These are phyloP conservation scores for Pseudogymnoascus sp. DNA, from an alignment of 2,329 filamentous ascomycete genomes.

Conservation along the genomic window DNA sequence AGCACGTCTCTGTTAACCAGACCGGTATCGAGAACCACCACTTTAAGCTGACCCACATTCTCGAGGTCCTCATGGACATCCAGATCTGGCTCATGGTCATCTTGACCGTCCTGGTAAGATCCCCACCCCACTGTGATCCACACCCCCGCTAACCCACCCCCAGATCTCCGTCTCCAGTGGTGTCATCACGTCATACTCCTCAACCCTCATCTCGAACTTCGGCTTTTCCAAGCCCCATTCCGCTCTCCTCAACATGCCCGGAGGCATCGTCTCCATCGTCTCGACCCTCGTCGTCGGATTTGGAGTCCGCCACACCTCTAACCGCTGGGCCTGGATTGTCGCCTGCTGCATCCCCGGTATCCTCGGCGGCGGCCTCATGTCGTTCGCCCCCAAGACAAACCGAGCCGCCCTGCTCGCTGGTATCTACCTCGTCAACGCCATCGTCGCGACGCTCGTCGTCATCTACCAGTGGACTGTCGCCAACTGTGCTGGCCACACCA, in stretches of 20 bases:
- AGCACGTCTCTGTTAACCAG: slow-evolving; percentile 45
- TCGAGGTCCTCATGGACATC: slow-evolving; percentile 41
- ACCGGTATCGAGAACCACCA: slow-evolving; percentile 43
- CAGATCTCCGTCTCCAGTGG: slow-evolving; percentile 43
- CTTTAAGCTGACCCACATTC: slow-evolving; percentile 39
- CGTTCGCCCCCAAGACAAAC: slow-evolving; percentile 39
- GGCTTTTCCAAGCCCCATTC: slow-evolving; percentile 37
- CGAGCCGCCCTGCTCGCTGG: slow-evolving; percentile 38
- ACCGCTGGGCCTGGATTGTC: slow-evolving; percentile 43
- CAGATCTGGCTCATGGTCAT: slow-evolving; percentile 43
- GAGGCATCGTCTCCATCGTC: slow-evolving; percentile 43
- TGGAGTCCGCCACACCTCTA: slow-evolving; percentile 37
- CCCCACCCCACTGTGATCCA: background rate
- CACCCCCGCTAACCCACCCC: slow-evolving; percentile 17
- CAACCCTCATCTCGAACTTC: slow-evolving; percentile 42
- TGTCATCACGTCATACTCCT: slow-evolving; percentile 46
- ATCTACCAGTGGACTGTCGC: slow-evolving; percentile 40
- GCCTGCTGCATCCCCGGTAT: slow-evolving; percentile 38
- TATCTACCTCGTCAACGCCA: slow-evolving; percentile 43
- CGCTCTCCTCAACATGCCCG: slow-evolving; percentile 47
- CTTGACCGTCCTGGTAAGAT: slow-evolving; percentile 39
- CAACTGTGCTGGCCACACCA: slow-evolving; percentile 42
- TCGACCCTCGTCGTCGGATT: slow-evolving; percentile 41
- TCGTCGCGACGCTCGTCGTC: slow-evolving; percentile 37
- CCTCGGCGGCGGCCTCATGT: slow-evolving; percentile 38